Conservation (phyloP, 176 grass and related monocot genomes). For the Juncus inflexus region DNA sequence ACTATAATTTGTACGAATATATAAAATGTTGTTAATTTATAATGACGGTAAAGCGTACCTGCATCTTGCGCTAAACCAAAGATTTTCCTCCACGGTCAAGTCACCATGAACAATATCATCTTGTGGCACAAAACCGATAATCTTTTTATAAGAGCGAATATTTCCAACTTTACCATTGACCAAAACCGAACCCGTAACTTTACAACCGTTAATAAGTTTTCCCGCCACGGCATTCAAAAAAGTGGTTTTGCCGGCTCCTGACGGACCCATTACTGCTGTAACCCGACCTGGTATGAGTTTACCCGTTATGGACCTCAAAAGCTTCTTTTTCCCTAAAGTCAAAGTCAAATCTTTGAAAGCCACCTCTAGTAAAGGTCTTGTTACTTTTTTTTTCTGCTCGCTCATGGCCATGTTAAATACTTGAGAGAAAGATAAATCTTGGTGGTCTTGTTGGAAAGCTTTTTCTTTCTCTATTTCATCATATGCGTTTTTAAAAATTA, state of each 20-base stretch:
- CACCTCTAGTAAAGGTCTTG: conserved; percentile 68
- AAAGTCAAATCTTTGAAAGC: conserved; percentile 80
- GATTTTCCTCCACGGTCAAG: conserved; percentile 93
- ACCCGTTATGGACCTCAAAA: conserved; percentile 70
- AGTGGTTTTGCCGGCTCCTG: conserved; percentile 93
- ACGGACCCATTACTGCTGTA: conserved; percentile 90
- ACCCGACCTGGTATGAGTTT: conserved; percentile 67
- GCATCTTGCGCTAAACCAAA: conserved; percentile 98
- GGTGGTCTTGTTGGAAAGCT: conserved; percentile 52
- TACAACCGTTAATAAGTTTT: conserved; percentile 61
- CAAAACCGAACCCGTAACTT: conserved; percentile 57
- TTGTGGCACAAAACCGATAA: conserved; percentile 94
- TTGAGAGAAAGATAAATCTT: conserved; percentile 61
- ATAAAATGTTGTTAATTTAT: background rate
- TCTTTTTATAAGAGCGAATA: conserved; percentile 83
- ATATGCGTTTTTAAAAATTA: conserved; percentile 83
- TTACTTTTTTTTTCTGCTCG: conserved; percentile 35
- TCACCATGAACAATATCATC: conserved; percentile 94
- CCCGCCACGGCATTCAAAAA: conserved; percentile 89
- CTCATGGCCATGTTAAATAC: conserved; percentile 53
- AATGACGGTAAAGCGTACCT: conserved; percentile 39
- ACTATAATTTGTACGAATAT: background rate
- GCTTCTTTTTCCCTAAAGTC: conserved; percentile 66
- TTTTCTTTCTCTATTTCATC: conserved; percentile 86
- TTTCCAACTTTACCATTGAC: conserved; percentile 55